A percentile compares a stretch with the other conserved stretches of the same genome.
Conservation (phyloP, 202 grass and related monocot species). For the Zoysia matrella region DNA sequence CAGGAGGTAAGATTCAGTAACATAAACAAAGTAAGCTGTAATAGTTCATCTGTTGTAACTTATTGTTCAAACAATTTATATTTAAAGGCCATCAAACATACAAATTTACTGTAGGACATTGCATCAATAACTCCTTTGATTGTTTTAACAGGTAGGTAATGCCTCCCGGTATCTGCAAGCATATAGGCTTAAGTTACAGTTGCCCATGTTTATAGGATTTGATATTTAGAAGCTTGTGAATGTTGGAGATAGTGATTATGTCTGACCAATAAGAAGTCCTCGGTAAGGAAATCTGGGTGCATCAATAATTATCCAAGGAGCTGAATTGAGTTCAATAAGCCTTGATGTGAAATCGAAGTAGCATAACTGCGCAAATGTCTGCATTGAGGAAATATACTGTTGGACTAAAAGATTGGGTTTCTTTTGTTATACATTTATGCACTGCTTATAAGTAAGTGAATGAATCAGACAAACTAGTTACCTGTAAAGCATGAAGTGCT, state of each 20-base stretch:
- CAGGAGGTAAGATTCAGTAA: conserved; percentile 8
- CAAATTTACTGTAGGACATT: conserved; percentile 97
- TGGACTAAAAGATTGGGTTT: conserved; percentile 17
- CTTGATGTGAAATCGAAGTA: conserved; percentile 86
- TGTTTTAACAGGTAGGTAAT: conserved; percentile 74
- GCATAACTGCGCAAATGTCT: conserved; percentile 94
- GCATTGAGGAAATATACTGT: conserved; percentile 31
- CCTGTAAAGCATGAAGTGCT: conserved; percentile 89
- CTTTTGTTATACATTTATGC: neutral
- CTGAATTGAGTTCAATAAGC: conserved; percentile 69
- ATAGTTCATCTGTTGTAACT: conserved; percentile 19
- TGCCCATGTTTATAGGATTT: conserved; percentile 24
- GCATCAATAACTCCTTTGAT: conserved; percentile 98
- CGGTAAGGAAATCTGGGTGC: conserved; percentile 91
- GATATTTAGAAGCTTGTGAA: conserved; percentile 29
- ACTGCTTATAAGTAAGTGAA: neutral
- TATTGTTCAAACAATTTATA: conserved; percentile 13
- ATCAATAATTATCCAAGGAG: conserved; percentile 89
- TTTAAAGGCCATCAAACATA: conserved; percentile 42
- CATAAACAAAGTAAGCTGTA: conserved; percentile 18
- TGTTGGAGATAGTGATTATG: conserved; percentile 24
- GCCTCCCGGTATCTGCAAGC: conserved; percentile 82
- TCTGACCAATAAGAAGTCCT: conserved; percentile 91
- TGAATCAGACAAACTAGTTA: conserved; percentile 47
- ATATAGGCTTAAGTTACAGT: conserved; percentile 28